Percentiles rank a stretch among this genome's conserved stretches.
phyloP scores from a whole-genome alignment of 2,329 filamentous ascomycete genomes.

The Talaromyces sp. region DNA sequence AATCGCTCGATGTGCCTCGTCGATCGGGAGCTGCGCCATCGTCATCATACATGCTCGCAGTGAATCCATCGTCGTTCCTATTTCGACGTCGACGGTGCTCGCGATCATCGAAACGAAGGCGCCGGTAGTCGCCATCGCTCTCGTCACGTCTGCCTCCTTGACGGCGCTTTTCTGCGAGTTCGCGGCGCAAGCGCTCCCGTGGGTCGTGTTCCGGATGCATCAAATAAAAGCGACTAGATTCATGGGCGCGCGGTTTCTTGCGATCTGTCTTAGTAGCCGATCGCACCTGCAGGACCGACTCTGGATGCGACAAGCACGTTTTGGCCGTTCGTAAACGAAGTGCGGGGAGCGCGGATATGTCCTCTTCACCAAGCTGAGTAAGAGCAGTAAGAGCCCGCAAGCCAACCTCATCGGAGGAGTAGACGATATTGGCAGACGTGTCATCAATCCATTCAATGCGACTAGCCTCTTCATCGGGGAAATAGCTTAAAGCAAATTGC shows the following conservation, averaged over 20 bases:
- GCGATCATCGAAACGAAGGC: conserved; percentile 61
- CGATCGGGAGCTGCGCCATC: conserved; percentile 19
- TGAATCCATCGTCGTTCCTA: conserved; percentile 50
- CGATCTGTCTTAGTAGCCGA: conserved; percentile 71
- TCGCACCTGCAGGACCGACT: conserved; percentile 68
- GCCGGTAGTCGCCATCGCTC: conserved; percentile 43
- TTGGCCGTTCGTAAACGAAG: conserved; percentile 69
- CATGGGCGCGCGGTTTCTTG: conserved; percentile 74
- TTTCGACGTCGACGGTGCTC: conserved; percentile 50
- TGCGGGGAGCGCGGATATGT: conserved; percentile 50
- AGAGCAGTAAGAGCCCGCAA: conserved; percentile 53
- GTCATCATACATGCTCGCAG: conserved; percentile 82
- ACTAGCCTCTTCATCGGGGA: conserved; percentile 52
- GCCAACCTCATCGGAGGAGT: conserved; percentile 56
- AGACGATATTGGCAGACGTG: conserved; percentile 81
- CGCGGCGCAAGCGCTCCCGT: conserved; percentile 63
- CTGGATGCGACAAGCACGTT: conserved; percentile 63
- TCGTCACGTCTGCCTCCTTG: conserved; percentile 33
- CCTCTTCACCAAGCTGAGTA: conserved; percentile 38
- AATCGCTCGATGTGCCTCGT: conserved; percentile 20
- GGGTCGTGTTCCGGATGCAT: conserved; percentile 87
- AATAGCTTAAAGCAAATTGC: conserved; percentile 69
- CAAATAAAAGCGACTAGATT: conserved; percentile 86
- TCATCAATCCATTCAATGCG: conserved; percentile 95
- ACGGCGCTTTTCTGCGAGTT: conserved; percentile 46